Evolutionary conservation across 208 protist genomes (phyloP).

Genomic region (Kentomonas sorsogonicus): DNA sequence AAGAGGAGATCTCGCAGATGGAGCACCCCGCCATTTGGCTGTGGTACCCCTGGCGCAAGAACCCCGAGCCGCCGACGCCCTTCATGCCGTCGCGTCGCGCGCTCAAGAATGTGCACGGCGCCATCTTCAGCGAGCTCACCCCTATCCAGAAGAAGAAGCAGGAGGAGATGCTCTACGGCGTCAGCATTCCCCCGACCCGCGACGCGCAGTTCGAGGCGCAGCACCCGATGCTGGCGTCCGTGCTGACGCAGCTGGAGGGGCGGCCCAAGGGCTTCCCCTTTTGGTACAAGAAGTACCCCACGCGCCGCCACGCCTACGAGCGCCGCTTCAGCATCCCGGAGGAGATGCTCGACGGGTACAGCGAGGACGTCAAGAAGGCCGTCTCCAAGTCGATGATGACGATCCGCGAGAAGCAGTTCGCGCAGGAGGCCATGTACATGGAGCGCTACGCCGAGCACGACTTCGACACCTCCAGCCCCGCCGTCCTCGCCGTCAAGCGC

Average conservation of each 20-base stretch:
- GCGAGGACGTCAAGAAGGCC: conserved; percentile 66
- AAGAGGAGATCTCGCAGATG: conserved; percentile 77
- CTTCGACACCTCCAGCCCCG: conserved; percentile 84
- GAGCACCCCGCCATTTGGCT: conserved; percentile 90
- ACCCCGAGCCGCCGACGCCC: conserved; percentile 86
- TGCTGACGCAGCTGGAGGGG: conserved; percentile 64
- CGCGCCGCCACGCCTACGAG: conserved; percentile 87
- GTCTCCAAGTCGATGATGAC: conserved; percentile 81
- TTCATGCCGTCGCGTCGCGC: conserved; percentile 83
- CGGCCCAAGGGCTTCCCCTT: conserved; percentile 88
- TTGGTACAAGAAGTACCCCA: conserved; percentile 92
- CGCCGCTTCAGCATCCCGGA: conserved; percentile 81
- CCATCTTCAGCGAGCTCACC: conserved; percentile 71
- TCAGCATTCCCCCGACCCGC: conserved; percentile 75
- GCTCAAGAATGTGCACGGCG: conserved; percentile 88
- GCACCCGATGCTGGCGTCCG: conserved; percentile 78
- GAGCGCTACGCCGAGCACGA: conserved; percentile 89
- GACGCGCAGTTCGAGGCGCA: conserved; percentile 75
- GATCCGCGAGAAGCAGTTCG: conserved; percentile 82
- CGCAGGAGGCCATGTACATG: conserved; percentile 89
- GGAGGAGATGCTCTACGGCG: conserved; percentile 86
- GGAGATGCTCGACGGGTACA: conserved; percentile 90
- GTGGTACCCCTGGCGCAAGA: conserved; percentile 91
- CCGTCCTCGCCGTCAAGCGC: conserved; percentile 78
- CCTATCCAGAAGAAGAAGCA: conserved; percentile 86